These are phyloP conservation scores for Colletotrichum nymphaeae DNA, from an alignment of 2,329 filamentous ascomycete genomes.

Conservation along the genomic window DNA sequence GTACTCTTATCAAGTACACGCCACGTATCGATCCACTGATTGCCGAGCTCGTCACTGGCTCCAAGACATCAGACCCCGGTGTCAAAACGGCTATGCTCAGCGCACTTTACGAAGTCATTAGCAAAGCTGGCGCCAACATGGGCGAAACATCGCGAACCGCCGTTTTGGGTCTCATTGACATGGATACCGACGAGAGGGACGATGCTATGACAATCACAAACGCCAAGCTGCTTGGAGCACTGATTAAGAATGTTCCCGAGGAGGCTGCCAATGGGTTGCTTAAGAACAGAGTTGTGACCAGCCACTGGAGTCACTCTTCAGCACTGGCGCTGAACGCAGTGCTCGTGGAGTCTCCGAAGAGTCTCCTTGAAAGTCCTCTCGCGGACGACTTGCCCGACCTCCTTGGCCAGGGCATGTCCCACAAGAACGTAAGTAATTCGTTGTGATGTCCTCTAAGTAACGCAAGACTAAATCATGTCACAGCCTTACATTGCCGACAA, in stretches of 20 bases:
- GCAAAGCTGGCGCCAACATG: constrained; percentile 95
- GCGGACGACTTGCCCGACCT: constrained; percentile 80
- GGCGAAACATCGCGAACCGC: constrained; percentile 87
- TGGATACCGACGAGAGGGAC: constrained; percentile 80
- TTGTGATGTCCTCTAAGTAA: not conserved
- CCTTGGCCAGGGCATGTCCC: constrained; percentile 82
- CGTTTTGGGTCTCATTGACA: constrained; percentile 90
- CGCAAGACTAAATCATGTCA: constrained; percentile 36
- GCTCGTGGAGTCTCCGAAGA: constrained; percentile 80
- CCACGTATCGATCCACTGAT: constrained; percentile 96
- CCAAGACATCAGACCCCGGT: constrained; percentile 87
- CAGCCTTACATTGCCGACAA: constrained; percentile 90
- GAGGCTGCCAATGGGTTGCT: constrained; percentile 71
- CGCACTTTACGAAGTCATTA: constrained; percentile 94
- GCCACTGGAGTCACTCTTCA: constrained; percentile 80
- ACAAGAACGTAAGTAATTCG: constrained; percentile 73
- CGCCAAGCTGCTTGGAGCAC: constrained; percentile 87
- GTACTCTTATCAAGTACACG: constrained; percentile 94
- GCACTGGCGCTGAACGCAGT: constrained; percentile 91
- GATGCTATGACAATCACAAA: constrained; percentile 88
- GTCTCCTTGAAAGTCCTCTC: constrained; percentile 73
- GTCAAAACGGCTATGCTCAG: constrained; percentile 97
- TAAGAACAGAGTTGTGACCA: constrained; percentile 82
- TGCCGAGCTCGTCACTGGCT: constrained; percentile 91
- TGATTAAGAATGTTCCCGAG: constrained; percentile 85